Base-by-base conservation (phyloP, 805 yeast species). In the Wickerhamomyces queroliae region DNA sequence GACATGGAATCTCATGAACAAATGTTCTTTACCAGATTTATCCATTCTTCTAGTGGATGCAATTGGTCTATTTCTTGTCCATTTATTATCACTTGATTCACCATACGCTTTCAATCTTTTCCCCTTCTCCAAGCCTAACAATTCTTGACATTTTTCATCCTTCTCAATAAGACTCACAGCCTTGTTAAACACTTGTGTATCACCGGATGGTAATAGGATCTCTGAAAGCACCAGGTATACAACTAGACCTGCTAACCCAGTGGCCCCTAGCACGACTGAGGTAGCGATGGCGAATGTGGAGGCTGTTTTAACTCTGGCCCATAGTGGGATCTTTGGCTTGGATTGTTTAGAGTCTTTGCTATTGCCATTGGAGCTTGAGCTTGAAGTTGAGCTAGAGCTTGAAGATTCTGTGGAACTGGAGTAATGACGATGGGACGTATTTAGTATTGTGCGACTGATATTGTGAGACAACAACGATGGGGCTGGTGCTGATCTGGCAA, bases 21-120 rank as follows among this genome's bases (percentile, higher is more conserved):
- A 69, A 50, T 84, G 95, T 48, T 85, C 93, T 50, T 79, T 76
- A 2, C 95, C 95, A 42, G 82, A 81, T 44, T 76, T 73, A 38
- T 83, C 95, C 40, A 76, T 63, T 43, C 80, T 70, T 40, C 85
- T 74, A 19, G 72, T 63, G 12, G 93, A 77, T 36, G 79, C 77
- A 30, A 86, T 76, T 2, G 96, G 96, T 63, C 96, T 77, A 56
- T 85, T 85, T 65, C 95, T 76, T 7, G 88, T 83, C 91, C 96
- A 87, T 52, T 78, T 78, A 55, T 85, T 91, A 35, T 64, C 69
- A 18, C 73, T 69, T 7, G 69, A 60, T 49, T 84, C 95, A 35
- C 96, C 96, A 54, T 84, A 83, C 0, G 96, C 96, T 56, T 83
- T 83, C 38, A 90, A 66, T 54, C 86, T 74, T 39, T 71, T 74